phyloP scores from a whole-genome alignment of 192 early-diverging fungal species.

The Helicostylum pulchrum region DNA sequence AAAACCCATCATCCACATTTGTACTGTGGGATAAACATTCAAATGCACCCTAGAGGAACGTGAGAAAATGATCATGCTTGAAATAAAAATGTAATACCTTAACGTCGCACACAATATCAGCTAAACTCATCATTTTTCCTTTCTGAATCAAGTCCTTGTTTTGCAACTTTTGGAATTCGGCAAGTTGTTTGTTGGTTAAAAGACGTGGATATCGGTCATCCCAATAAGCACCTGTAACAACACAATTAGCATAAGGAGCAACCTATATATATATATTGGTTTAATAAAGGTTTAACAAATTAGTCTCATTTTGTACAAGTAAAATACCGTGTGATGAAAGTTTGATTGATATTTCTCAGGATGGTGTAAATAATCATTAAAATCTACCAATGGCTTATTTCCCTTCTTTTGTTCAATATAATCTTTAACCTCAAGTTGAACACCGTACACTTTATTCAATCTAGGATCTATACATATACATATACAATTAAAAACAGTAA shows the following conservation, averaged over 20 bases:
- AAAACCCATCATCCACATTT: slow-evolving; percentile 89
- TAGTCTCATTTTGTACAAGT: not conserved
- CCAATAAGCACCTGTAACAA: slow-evolving; percentile 97
- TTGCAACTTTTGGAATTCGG: slow-evolving; percentile 60
- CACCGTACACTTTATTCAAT: slow-evolving; percentile 74
- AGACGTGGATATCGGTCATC: slow-evolving; percentile 80
- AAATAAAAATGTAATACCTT: slow-evolving; percentile 45
- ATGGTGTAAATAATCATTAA: slow-evolving; percentile 69
- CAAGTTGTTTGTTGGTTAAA: slow-evolving; percentile 82
- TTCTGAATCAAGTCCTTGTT: slow-evolving; percentile 45
- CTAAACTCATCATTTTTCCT: slow-evolving; percentile 75
- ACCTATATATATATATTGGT: slow-evolving; percentile 44
- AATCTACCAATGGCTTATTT: slow-evolving; percentile 43
- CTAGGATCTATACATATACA: slow-evolving; percentile 50
- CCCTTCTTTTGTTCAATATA: slow-evolving; percentile 79
- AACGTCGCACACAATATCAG: slow-evolving; percentile 95
- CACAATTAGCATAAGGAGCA: slow-evolving; percentile 86
- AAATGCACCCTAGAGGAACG: slow-evolving; percentile 68
- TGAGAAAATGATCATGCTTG: not conserved
- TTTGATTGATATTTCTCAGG: slow-evolving; percentile 76
- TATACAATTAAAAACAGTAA: not conserved
- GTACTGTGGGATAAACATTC: slow-evolving; percentile 92
- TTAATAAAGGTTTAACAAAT: not conserved
- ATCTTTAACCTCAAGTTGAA: slow-evolving; percentile 75
- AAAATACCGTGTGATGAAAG: slow-evolving; percentile 70